Conservation (phyloP, 2,329 filamentous ascomycete genomes). For the Thelonectria rubi region DNA sequence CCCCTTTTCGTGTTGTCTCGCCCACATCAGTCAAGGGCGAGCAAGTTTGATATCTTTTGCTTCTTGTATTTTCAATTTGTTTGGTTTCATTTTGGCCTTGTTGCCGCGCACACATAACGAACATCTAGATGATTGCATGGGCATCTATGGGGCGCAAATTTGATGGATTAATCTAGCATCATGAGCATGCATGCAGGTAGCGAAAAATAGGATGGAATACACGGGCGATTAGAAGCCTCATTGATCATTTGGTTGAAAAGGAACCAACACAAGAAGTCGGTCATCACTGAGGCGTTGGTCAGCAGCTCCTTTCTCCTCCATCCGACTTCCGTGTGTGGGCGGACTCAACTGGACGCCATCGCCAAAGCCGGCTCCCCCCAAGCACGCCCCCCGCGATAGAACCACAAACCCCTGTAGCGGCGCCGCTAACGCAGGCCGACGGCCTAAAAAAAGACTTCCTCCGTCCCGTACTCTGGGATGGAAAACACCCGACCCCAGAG, state of each 20-base stretch:
- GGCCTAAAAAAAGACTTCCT: not conserved
- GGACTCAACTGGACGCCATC: no score
- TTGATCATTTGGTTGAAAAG: no score
- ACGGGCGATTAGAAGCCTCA: not conserved
- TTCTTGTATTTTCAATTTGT: not conserved
- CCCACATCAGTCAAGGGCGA: not conserved
- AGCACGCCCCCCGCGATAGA: constrained; percentile 17
- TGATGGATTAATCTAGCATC: not conserved
- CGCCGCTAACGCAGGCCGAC: constrained; percentile 11
- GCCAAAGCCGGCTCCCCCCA: not conserved
- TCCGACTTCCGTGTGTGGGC: no score
- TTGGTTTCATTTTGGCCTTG: not conserved
- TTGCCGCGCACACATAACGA: not conserved
- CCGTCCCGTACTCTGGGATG: not conserved
- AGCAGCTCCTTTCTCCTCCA: not conserved
- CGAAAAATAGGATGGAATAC: constrained; percentile 4
- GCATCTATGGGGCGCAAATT: constrained; percentile 13
- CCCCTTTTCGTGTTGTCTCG: not conserved
- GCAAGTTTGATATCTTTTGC: not conserved
- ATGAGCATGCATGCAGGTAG: not conserved
- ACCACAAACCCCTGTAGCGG: constrained; percentile 7
- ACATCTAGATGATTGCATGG: not conserved
- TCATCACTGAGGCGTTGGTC: not conserved
- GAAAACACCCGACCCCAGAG: constrained; percentile 7
- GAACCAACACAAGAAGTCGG: no score